Base-by-base conservation (phyloP, 164 flowering plant species). In the Vitis labrusca region DNA sequence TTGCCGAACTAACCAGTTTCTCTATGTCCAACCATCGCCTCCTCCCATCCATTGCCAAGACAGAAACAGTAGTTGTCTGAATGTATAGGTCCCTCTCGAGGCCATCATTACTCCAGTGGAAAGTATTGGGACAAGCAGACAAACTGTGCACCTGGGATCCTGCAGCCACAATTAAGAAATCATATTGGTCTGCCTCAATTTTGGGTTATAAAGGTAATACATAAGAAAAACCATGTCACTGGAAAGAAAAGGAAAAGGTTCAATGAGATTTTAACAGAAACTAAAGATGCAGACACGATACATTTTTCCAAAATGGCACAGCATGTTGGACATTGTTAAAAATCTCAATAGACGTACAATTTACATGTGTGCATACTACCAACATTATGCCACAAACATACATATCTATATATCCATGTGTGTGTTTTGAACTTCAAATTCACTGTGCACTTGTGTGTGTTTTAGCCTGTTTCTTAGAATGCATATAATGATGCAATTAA, bases 41-140 rank as follows among this genome's bases (percentile, higher is more conserved):
- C 72, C 90, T 85, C 72, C 99, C 99, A 85, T 96, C 99, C 97
- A 93, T 93, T 23, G 99, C 97, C 78, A 96, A 78, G 79, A 96
- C 86, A 75, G 99, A 86, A 52, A 93, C 87, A 49, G 87, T 84
- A 29, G 79, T 77, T 30, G 88, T 81, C 74, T 88, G 81, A 70
- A 96, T 96, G 75, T 90, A 87, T 12, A 96, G 80, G 75, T 96
- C 99, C 83, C 81, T 90, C 75, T 96, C 99, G 76, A 93, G 92
- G 74, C 81, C 84, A 76, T 89, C 93, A 61, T 85, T 84, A 71
- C 68, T 86, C 99, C 99, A 96, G 61, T 81, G 89, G 64, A 79
- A 70, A 75, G 82, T 82, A 64, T 66, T 73, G 51, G 97, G 97
- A 68, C 99, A 96, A 59, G 75, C 73, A 76, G 83, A 76, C 51